These are phyloP conservation scores for Chalaropsis thielavioides DNA, from an alignment of 2,329 filamentous ascomycete genomes.

Conservation along the genomic window DNA sequence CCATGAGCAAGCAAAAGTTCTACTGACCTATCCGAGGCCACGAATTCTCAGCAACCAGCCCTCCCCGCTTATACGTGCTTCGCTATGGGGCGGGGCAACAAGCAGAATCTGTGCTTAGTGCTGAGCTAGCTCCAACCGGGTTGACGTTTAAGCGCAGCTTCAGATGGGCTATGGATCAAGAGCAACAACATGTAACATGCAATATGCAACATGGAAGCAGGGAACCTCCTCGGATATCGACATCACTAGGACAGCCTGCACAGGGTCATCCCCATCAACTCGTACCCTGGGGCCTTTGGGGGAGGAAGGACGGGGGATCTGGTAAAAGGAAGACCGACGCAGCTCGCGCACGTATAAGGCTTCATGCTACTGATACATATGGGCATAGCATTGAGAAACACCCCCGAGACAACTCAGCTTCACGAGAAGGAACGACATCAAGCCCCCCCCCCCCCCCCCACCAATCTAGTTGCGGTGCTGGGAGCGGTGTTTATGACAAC, in stretches of 20 bases:
- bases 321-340: neutral
- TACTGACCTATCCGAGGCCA: conserved; percentile 14
- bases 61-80: conserved; percentile 5
- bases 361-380: neutral
- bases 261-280: neutral
- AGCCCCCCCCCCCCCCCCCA: too few relatives aligned
- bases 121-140: neutral
- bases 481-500: neutral
- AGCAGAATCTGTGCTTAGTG: conserved; percentile 1
- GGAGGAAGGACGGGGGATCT: neutral
- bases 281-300: neutral
- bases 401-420: neutral
- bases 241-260: neutral
- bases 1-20: conserved; percentile 7
- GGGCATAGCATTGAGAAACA: neutral
- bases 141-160: neutral
- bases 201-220: neutral
- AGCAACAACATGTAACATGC: neutral
- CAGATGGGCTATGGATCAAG: neutral
- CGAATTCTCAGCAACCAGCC: conserved; percentile 16
- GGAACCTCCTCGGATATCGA: neutral
- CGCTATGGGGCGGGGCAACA: neutral
- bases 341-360: neutral
- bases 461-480: neutral
- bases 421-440: neutral